Evolutionary conservation across 2,329 filamentous ascomycete species (phyloP), one percentile per base, ranked within the genome.

Genomic region (Alternaria novae-zelandiae): DNA sequence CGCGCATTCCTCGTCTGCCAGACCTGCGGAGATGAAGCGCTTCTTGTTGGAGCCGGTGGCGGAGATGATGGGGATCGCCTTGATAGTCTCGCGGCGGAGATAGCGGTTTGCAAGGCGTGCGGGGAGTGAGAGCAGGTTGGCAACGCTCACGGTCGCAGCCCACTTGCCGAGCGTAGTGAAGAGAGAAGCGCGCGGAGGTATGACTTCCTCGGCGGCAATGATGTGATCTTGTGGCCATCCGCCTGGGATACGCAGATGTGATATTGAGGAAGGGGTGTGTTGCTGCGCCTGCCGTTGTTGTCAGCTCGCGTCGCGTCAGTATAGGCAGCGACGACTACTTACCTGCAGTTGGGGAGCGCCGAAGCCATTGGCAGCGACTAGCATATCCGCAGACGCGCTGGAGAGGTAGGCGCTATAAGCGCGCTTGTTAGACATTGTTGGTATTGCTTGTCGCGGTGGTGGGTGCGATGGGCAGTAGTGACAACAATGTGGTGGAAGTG

Each of bases 11-110:
- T 61, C 64, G 12, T 65, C 65, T 25, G 41, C 59, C n/a, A 62
- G 54, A 10, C 72, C 73, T 7, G 66, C 70, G 41, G 76, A 73
- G 30, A 78, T 32, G 26, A 78, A 67, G 47, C 75, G 74, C 66
- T 71, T 74, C 70, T 78, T 78, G 45, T 64, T 68, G 23, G 73
- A 67, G 32, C 72, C 74, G 28, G 73, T 67, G 7, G 58, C 55
- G 54, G 68, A 66, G 20, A 65, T 20, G 25, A 75, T 44, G 2
- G 72, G 66, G 7, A 73, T 62, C 12, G 70, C 71, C 36, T 63
- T 54, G 44, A 78, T 71, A 26, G 55, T 50, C 45, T 72, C 73
- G 4, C n/a, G 59, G 12, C 66, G 66, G 5, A 68, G 36, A 41
- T 71, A 70, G 44, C 57, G 60, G n/a, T 63, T 47, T 2, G 50